A percentile compares a stretch with the other conserved stretches of the same genome.
phyloP scores from a whole-genome alignment of 208 protist genomes.

The Trichomonas tenax region DNA sequence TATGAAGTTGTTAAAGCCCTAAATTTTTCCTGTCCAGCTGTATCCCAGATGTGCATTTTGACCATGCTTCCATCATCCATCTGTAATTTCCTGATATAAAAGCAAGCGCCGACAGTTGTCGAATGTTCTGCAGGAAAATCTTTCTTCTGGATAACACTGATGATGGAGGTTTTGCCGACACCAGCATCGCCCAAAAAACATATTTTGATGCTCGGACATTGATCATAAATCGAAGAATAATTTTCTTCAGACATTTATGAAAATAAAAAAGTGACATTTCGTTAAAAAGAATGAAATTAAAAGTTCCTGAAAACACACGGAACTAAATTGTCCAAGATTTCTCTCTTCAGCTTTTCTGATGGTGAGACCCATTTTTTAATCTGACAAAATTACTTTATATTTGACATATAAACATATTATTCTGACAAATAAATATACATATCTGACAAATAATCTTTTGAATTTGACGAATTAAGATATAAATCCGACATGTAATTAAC shows the following conservation, averaged over 20 bases:
- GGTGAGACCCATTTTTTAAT: too few species aligned
- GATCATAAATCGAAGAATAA: neutral
- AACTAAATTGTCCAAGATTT: too few species aligned
- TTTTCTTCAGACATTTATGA: neutral
- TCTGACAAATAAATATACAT: too few species aligned
- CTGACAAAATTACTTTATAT: too few species aligned
- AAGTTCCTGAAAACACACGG: too few species aligned
- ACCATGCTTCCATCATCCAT: neutral
- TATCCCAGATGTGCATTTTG: conserved; percentile 13
- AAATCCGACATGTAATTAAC: too few species aligned
- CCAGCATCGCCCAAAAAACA: neutral
- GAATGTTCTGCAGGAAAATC: neutral
- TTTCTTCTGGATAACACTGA: neutral
- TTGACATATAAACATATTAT: too few species aligned
- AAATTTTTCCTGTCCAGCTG: neutral
- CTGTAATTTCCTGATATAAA: neutral
- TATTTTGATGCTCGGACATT: neutral
- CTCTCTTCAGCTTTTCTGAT: too few species aligned
- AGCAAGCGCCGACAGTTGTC: neutral
- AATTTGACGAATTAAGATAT: too few species aligned
- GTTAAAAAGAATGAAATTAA: too few species aligned
- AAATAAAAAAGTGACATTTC: too few species aligned
- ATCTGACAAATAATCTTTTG: too few species aligned
- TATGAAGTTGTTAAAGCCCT: neutral
- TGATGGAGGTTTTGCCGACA: neutral